A percentile compares a stretch with the other conserved stretches of the same genome.
These are phyloP conservation scores for Pseudonectria buxi DNA, from an alignment of 2,329 filamentous ascomycete genomes.

Conservation along the genomic window DNA sequence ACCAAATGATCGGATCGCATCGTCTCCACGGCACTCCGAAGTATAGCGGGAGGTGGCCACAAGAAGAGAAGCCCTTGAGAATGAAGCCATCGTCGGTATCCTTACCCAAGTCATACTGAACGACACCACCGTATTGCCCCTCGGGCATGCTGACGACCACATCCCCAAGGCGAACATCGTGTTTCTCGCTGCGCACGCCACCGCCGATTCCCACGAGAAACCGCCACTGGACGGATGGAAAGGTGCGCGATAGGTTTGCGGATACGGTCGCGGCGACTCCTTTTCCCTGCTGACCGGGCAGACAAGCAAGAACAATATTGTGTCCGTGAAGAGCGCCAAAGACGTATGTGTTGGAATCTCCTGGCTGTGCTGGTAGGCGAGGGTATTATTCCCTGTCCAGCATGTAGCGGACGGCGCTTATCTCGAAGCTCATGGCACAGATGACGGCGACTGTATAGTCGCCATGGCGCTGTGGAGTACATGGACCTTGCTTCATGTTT, in stretches of 20 bases:
- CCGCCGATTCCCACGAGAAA: slow-evolving; percentile 22
- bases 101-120: slow-evolving; percentile 17
- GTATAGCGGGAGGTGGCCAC: slow-evolving; percentile 3
- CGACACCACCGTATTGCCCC: slow-evolving; percentile 10
- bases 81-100: slow-evolving; percentile 8
- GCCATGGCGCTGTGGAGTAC: too few species aligned
- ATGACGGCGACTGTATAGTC: slow-evolving; percentile 21
- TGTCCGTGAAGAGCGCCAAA: slow-evolving; percentile 20
- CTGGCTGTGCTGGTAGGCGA: slow-evolving; percentile 6
- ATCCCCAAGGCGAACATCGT: slow-evolving; percentile 25
- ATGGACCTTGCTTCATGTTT: too few species aligned
- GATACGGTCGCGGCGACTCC: slow-evolving; percentile 18
- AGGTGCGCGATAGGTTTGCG: slow-evolving; percentile 16
- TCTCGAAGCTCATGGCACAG: slow-evolving; percentile 19
- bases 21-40: slow-evolving; percentile 9
- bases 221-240: slow-evolving; percentile 17
- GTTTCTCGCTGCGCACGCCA: slow-evolving; percentile 7
- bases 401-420: slow-evolving; percentile 22
- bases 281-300: slow-evolving; percentile 19
- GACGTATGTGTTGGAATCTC: slow-evolving; percentile 20
- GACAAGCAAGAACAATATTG: slow-evolving; percentile 22
- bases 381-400: slow-evolving; percentile 22
- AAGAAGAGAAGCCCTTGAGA: slow-evolving; percentile 14
- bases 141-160: slow-evolving; percentile 13
- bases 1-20: slow-evolving; percentile 15